phyloP scores from a whole-genome alignment of 805 yeast species.

The Nakazawaea laoshanensis region DNA sequence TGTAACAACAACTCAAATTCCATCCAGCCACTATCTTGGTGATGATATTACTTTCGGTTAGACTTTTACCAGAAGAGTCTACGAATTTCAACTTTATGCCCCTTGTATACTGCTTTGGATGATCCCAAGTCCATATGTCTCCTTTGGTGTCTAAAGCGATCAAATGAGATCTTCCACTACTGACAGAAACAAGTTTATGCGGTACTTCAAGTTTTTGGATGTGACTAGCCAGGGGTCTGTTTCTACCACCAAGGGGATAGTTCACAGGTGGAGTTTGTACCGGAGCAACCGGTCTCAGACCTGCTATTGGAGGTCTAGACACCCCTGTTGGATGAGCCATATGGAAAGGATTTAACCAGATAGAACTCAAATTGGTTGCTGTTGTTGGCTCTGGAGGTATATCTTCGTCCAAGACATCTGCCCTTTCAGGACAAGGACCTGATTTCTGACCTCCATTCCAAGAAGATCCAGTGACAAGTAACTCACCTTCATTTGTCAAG shows the following conservation, averaged over 20 bases:
- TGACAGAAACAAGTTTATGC: constrained; percentile 27
- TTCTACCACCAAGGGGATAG: too few relatives aligned
- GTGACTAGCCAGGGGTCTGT: too few relatives aligned
- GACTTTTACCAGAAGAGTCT: constrained; percentile 11
- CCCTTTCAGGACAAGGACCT: constrained; percentile 31
- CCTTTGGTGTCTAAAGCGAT: constrained; percentile 46
- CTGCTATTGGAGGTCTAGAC: constrained; percentile 6
- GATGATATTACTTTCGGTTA: constrained; percentile 19
- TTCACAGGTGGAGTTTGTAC: background rate
- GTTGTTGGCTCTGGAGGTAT: too few relatives aligned
- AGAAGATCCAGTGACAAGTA: constrained; percentile 45
- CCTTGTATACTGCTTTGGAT: constrained; percentile 20
- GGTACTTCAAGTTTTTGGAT: constrained; percentile 1
- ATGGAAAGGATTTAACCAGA: background rate
- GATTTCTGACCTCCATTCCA: constrained; percentile 29
- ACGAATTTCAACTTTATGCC: constrained; percentile 39
- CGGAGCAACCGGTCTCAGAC: constrained; percentile 1
- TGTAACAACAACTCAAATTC: constrained; percentile 45
- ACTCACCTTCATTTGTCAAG: constrained; percentile 43
- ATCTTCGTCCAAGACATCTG: constrained; percentile 21
- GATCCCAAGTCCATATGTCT: constrained; percentile 58
- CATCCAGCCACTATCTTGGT: constrained; percentile 57
- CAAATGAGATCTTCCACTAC: constrained; percentile 60
- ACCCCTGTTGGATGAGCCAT: constrained; percentile 1
- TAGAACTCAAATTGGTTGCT: too few relatives aligned